phyloP scores from a whole-genome alignment of 202 grass and related monocot genomes.

The Brachypodium distachyon region DNA sequence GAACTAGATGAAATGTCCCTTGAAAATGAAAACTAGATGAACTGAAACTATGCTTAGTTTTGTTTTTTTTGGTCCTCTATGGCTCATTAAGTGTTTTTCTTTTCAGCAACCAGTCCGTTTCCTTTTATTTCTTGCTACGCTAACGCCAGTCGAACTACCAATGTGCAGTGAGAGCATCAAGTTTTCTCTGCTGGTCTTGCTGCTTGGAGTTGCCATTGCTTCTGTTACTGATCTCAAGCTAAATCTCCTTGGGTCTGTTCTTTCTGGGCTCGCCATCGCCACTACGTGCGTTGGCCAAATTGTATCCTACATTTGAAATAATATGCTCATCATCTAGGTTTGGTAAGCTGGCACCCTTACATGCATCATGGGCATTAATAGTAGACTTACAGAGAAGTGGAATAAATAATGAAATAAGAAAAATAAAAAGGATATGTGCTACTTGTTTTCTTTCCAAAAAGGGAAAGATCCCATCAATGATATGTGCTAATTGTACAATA shows the following conservation, averaged over 20 bases:
- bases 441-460: too few species aligned
- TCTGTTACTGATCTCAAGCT: constrained; percentile 82
- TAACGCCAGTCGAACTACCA: background rate
- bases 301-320: constrained; percentile 50
- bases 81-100: background rate
- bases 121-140: background rate
- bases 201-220: constrained; percentile 88
- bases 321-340: background rate
- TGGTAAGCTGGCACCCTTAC: background rate
- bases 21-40: too few species aligned
- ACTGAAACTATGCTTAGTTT: background rate
- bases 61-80: background rate
- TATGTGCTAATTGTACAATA: background rate
- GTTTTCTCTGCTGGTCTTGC: constrained; percentile 66
- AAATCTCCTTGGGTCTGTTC: constrained; percentile 59
- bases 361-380: background rate
- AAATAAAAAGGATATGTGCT: background rate
- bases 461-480: too few species aligned
- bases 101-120: background rate
- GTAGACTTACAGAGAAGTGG: background rate
- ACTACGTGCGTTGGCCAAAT: constrained; percentile 92
- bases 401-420: background rate
- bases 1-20: too few species aligned
- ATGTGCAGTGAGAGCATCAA: constrained; percentile 72
- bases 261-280: constrained; percentile 78